These are phyloP conservation scores for Alternaria sp. DNA, from an alignment of 2,329 filamentous ascomycete genomes.

Conservation along the genomic window DNA sequence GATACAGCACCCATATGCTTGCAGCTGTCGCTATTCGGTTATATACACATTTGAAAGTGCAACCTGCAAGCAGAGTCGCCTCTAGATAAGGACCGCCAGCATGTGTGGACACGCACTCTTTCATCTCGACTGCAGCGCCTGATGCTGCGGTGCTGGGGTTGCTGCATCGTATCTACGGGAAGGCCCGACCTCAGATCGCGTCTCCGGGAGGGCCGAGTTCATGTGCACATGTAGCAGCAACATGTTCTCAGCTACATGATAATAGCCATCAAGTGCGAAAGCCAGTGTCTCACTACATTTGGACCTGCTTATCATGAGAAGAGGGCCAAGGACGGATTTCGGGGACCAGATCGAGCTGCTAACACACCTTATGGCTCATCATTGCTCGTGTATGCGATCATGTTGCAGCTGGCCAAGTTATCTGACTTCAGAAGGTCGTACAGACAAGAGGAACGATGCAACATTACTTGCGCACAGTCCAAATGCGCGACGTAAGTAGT, in stretches of 20 bases:
- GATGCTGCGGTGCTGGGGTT: neutral
- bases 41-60: neutral
- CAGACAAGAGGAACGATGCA: neutral
- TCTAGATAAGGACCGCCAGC: neutral
- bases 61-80: neutral
- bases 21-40: neutral
- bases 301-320: neutral
- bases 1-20: neutral
- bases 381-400: neutral
- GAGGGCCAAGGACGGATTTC: slow-evolving; percentile 5
- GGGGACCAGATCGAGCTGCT: neutral
- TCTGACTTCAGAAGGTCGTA: neutral
- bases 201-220: neutral
- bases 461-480: neutral
- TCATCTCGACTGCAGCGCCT: neutral
- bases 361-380: neutral
- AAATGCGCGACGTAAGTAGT: neutral
- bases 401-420: neutral
- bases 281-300: neutral
- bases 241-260: neutral
- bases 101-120: neutral
- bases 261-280: neutral
- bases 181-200: neutral
- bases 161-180: neutral
- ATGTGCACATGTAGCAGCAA: neutral